Conservation (phyloP, 1,284 basidiomycete genomes). For the Moniliophthora roreri region DNA sequence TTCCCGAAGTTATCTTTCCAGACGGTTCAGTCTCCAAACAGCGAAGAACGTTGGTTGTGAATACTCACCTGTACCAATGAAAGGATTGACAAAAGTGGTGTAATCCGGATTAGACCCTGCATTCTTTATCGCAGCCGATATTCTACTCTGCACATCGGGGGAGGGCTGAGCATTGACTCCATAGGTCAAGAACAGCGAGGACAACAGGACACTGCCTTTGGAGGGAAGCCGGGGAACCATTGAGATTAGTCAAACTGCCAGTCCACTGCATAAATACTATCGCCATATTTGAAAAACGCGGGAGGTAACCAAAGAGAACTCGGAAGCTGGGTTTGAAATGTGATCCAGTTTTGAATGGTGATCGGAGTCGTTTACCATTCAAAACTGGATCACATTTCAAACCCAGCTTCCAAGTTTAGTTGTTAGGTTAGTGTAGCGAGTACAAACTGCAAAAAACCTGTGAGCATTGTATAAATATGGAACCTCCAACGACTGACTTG, state of each 20-base stretch:
- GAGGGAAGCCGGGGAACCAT: background rate
- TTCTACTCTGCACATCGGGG: constrained; percentile 57
- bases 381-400: too few species aligned
- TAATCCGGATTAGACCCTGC: constrained; percentile 55
- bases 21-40: constrained; percentile 3
- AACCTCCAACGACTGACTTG: too few species aligned
- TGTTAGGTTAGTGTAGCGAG: too few species aligned
- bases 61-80: constrained; percentile 59
- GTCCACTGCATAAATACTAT: too few species aligned
- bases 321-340: too few species aligned
- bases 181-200: background rate
- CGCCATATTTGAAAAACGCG: too few species aligned
- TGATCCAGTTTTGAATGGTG: too few species aligned
- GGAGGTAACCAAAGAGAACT: too few species aligned
- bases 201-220: background rate
- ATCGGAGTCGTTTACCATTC: too few species aligned
- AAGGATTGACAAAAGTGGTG: constrained; percentile 68
- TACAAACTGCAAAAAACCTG: too few species aligned
- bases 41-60: constrained; percentile 8
- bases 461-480: too few species aligned
- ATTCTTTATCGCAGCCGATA: constrained; percentile 56
- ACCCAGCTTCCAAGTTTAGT: too few species aligned
- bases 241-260: background rate
- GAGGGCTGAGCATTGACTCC: constrained; percentile 52
- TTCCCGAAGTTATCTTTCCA: constrained; percentile 58